Conservation (phyloP, 2,329 filamentous ascomycete species). For the Penicillium frequentans region DNA sequence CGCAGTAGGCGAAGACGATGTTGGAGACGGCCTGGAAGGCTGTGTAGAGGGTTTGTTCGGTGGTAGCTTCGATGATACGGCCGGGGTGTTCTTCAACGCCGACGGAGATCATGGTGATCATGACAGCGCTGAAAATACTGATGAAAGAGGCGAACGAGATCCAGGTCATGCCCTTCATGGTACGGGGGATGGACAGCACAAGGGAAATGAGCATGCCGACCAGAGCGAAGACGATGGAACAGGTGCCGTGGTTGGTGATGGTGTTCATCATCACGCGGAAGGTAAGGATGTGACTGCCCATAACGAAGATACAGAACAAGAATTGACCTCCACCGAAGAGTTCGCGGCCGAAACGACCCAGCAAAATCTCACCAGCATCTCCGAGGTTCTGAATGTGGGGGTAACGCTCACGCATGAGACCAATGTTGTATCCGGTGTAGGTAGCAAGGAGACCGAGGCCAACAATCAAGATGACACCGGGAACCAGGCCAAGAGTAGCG, state of each 20-base stretch:
- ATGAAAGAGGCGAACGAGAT: slow-evolving; percentile 62
- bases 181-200: slow-evolving; percentile 50
- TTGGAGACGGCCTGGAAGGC: slow-evolving; percentile 66
- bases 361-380: slow-evolving; percentile 64
- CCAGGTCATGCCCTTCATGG: slow-evolving; percentile 63
- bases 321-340: slow-evolving; percentile 62
- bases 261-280: slow-evolving; percentile 69
- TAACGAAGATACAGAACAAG: slow-evolving; percentile 67
- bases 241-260: slow-evolving; percentile 61
- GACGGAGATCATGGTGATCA: slow-evolving; percentile 67
- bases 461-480: slow-evolving; percentile 55
- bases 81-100: slow-evolving; percentile 52
- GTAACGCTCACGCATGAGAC: slow-evolving; percentile 56
- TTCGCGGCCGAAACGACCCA: slow-evolving; percentile 62
- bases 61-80: slow-evolving; percentile 37
- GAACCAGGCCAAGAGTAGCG: slow-evolving; percentile 24
- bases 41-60: slow-evolving; percentile 49
- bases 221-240: slow-evolving; percentile 63
- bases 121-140: slow-evolving; percentile 63
- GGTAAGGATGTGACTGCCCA: slow-evolving; percentile 68
- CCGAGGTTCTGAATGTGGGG: slow-evolving; percentile 66
- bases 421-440: slow-evolving; percentile 62
- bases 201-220: slow-evolving; percentile 60
- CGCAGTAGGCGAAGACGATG: slow-evolving; percentile 71
- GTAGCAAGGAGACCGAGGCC: slow-evolving; percentile 56